Evolutionary conservation across 768 basidiomycete species (phyloP), one percentile per base, ranked within the genome.

Genomic region (Brasilioporus rufonigricans): DNA sequence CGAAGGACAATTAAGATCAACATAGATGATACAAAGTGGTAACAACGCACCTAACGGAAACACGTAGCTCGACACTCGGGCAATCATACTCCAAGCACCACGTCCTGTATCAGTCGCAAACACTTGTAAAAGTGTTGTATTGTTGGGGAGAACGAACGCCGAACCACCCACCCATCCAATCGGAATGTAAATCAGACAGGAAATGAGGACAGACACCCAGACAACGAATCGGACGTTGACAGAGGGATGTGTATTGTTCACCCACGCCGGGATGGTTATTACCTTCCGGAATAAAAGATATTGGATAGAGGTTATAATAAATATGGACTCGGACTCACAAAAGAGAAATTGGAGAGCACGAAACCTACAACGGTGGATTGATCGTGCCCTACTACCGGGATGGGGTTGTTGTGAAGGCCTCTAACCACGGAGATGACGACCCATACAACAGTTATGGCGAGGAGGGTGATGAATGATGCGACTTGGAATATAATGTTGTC

Each of bases 401-500:
- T 55, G 4, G 21, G 14, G 13, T 61, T 49, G 43, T 31, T 18
- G 21, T 32, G 7, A 23, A 66, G 53, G 26, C 64, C 64, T 7
- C 2, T 54, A 14, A 61, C 18, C 12, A 19, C 29, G 32, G 58
- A 65, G 13, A 65, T 38, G 33, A 52, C 44, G 21, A 66, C 57
- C 64, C 64, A 65, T 32, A 47, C 1, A 24, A 64, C 13, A 14
- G 64, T 55, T 13, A 64, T 57, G 51, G 57, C n/a, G 49, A 65
- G 43, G 13, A 65, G 65, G 19, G 48, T 2, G 21, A 66, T 48
- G 32, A 66, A 66, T 1, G 64, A 65, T 23, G 31, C 61, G 8
- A 65, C 23, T 45, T 65, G 64, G 18, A 65, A 65, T 12, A 66
- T 58, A 45, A 65, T 57, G 35, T 63, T 65, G 24, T 65, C 64